Base-by-base conservation (phyloP, 2,329 filamentous ascomycete genomes). In the Graphilbum sp. region DNA sequence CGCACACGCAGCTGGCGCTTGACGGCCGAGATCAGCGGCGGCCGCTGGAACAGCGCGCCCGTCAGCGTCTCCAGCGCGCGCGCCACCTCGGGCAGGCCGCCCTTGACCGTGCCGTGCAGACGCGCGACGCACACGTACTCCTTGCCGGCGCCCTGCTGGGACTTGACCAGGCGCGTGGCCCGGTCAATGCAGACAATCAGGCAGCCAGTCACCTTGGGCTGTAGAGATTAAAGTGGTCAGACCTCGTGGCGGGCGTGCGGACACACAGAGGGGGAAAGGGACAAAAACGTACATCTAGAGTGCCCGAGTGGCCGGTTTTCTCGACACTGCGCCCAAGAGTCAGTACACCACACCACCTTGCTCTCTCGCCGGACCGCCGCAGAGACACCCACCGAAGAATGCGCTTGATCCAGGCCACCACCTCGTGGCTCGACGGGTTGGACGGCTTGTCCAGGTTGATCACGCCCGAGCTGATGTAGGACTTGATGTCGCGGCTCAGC, bases 381-480 rank as follows among this genome's bases (percentile, higher is more conserved):
- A 12, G 23, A 25, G 8, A 29, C 30, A 32, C 62, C 47, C 74
- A 86, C 80, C 81, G 79, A 40, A 98, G 71, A 53, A 96, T 96
- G 52, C 88, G 79, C 79, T 98, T 98, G 51, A 96, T 82, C 90
- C 90, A 98, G 49, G 90, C 88, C 55, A 98, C 90, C 48, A 98
- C 90, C 69, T 98, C 90, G 72, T 98, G 90, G 54, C 81, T 90
- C 49, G 87, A 95, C 39, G 88, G 88, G 67, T 98, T 98, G 38
- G 87, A 92, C 41, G 88, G 90, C 68, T 93, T 93, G 66, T 92
- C 84, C 50, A 95, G 78, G 67, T 98, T 98, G 64, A 98, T 96
- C 42, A 98, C 88, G 64, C 90, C 90, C 46, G 85, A 93, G 59
- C 82, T 88, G 58, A 98, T 78, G 66, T 96, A 98, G 47, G 82